Base-by-base conservation (phyloP, 2,329 filamentous ascomycete species). In the Fusarium sp. region DNA sequence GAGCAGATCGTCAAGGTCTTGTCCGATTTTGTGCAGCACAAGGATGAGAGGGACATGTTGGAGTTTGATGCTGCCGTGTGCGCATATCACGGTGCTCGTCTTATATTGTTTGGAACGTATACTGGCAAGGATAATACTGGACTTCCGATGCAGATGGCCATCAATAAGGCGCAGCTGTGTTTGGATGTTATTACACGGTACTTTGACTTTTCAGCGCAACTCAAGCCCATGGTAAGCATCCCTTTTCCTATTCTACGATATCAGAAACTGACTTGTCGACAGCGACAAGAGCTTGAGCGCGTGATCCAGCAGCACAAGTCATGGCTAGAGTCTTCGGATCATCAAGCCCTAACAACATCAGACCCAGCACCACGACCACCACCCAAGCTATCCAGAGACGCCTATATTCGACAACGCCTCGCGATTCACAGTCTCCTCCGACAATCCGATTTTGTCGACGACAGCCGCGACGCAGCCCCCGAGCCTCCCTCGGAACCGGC, bases 11-110 rank as follows among this genome's bases (percentile, higher is more conserved):
- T 85, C 20, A 79, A 80, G 16, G 64, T 78, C 14, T n/a, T 80
- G 10, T 80, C 82, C 10, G 79, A 78, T 33, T 84, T 85, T 67
- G 79, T 84, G 6, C 75, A 79, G 33, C 67, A 77, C n/a, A 80
- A 80, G 18, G 68, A 79, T 6, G 76, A 75, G 11, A 68, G 69
- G 1, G 73, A 79, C 6, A 79, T 83, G 13, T 77, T 85, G 0
- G 84, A 86, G 61, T 82, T 83, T 35, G 84, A 86, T 50, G 81
- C 80, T 0, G 84, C 84, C 6, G 83, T 86, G 2, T 86, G 84
- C 41, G 84, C 82, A 1, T 86, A 85, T 31, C 84, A 86, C 39
- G 81, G 82, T 5, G 81, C 83, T 1, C 80, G 84, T 1, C 75
- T 86, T 2, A 77, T 85, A 1, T 74, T 85, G 18, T 85, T 84